These are phyloP conservation scores for Crucibulum cyathiforme DNA, from an alignment of 1,284 basidiomycete genomes.

Conservation along the genomic window DNA sequence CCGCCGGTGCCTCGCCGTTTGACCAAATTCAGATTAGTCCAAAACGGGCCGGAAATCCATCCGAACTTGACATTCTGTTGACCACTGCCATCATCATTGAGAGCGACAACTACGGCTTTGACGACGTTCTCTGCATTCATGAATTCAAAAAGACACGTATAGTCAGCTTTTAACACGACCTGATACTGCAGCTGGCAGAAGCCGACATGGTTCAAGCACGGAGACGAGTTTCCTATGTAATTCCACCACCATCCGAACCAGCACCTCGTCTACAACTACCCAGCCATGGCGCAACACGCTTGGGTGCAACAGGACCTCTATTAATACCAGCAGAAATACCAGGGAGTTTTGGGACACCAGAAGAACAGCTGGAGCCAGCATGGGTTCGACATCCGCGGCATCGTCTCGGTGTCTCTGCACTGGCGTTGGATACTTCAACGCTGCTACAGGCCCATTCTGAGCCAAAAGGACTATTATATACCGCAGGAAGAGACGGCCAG, in stretches of 20 bases:
- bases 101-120: too few species aligned
- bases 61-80: too few species aligned
- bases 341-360: conserved; percentile 13
- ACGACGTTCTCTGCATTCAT: too few species aligned
- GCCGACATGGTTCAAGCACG: conserved; percentile 39
- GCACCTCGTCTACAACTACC: conserved; percentile 78
- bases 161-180: too few species aligned
- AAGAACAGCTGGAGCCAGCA: conserved; percentile 20
- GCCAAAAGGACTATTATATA: conserved; percentile 93
- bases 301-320: conserved; percentile 72
- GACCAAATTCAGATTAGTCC: too few species aligned
- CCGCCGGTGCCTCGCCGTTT: too few species aligned
- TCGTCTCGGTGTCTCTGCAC: conserved; percentile 84
- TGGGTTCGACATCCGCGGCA: conserved; percentile 71
- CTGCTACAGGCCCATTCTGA: conserved; percentile 61
- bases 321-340: conserved; percentile 50
- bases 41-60: too few species aligned
- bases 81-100: too few species aligned
- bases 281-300: conserved; percentile 59
- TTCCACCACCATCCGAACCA: conserved; percentile 72
- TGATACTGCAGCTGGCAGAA: background rate
- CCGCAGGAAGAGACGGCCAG: conserved; percentile 91
- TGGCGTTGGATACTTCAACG: conserved; percentile 88
- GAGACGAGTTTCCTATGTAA: conserved; percentile 85
- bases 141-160: too few species aligned